Base-by-base conservation (phyloP, 1,284 basidiomycete species). In the Stygiomarasmius scandens region DNA sequence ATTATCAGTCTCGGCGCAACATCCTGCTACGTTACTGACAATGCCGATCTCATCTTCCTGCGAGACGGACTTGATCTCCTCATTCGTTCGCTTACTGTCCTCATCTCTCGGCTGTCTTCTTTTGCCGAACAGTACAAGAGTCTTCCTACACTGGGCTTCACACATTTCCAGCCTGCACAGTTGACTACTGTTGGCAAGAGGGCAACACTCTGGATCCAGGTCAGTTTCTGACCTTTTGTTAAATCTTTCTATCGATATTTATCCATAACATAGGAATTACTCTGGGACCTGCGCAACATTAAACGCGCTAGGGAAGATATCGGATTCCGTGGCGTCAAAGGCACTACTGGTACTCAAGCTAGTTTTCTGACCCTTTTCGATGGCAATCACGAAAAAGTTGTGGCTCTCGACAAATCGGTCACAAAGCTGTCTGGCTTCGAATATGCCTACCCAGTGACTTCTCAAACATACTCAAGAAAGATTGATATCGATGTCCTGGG, bases 161-260 rank as follows among this genome's bases (percentile, higher is more conserved):
- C 97, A 8, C 97, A 99, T 75, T 99, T 97, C 82, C 97, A 99
- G 75, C 96, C 97, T 3, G 97, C 97, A 6, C 97, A 99, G 76
- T 79, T 99, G 55, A 98, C 96, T 1, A 99, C 96, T 0, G 96
- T 99, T 43, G 97, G 97, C n/a, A 99, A 99, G 78, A 86, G 97
- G n/a, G 89, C 95, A 0, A 98, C 95, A 0, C 78, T 99, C 20
- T 99, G 97, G 96, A 90, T 99, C 50, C 95, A 97, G 80, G 89
- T 87, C 25, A 55, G 71, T 62, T n/a, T 27, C 22, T 22, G 36
- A 32, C n/a, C 24, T 38, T 27, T 24, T 38, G 24, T 54, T 55
- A 12, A n/a, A 11, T 12, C 48, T 49, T n/a, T 47, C 48, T 45
- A 38, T 52, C 58, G 22, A 12, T 49, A 25, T 51, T 19, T 25